A percentile compares a stretch with the other conserved stretches of the same genome.
Conservation (phyloP, 306 rosid genomes). For the Quercus dentata region DNA sequence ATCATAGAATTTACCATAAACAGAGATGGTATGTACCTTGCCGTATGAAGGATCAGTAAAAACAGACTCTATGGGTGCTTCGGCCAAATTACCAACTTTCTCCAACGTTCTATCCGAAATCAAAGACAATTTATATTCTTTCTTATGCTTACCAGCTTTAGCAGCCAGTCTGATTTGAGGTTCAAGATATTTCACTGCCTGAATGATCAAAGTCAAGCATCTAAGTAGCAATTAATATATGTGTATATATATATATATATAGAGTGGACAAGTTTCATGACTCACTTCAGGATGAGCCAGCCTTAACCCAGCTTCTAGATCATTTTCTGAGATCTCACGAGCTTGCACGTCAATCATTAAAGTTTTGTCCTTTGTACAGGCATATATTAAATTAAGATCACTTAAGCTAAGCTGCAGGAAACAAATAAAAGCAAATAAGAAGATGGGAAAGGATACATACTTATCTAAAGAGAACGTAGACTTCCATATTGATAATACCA, state of each 20-base stretch:
- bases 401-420: slow-evolving; percentile 78
- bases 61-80: slow-evolving; percentile 72
- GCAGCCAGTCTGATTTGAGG: slow-evolving; percentile 91
- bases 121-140: slow-evolving; percentile 86
- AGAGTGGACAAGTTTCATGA: slow-evolving; percentile 15
- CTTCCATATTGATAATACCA: background rate
- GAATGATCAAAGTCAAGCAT: slow-evolving; percentile 25
- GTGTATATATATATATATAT: background rate
- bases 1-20: slow-evolving; percentile 1
- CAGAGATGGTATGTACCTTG: slow-evolving; percentile 47
- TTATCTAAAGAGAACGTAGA: background rate
- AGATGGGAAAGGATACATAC: background rate
- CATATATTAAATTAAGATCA: slow-evolving; percentile 93
- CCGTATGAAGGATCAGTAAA: slow-evolving; percentile 93
- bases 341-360: slow-evolving; percentile 99
- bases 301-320: slow-evolving; percentile 84
- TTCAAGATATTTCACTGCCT: slow-evolving; percentile 91
- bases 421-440: slow-evolving; percentile 24
- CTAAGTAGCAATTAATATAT: slow-evolving; percentile 25
- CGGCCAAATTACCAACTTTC: slow-evolving; percentile 69
- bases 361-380: slow-evolving; percentile 90
- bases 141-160: slow-evolving; percentile 85
- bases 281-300: slow-evolving; percentile 91
- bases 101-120: slow-evolving; percentile 70
- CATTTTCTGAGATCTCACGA: slow-evolving; percentile 85